A percentile compares a stretch with the other conserved stretches of the same genome.
These are phyloP conservation scores for Pythium aristosporum DNA, from an alignment of 352 stramenopile species.

Conservation along the genomic window DNA sequence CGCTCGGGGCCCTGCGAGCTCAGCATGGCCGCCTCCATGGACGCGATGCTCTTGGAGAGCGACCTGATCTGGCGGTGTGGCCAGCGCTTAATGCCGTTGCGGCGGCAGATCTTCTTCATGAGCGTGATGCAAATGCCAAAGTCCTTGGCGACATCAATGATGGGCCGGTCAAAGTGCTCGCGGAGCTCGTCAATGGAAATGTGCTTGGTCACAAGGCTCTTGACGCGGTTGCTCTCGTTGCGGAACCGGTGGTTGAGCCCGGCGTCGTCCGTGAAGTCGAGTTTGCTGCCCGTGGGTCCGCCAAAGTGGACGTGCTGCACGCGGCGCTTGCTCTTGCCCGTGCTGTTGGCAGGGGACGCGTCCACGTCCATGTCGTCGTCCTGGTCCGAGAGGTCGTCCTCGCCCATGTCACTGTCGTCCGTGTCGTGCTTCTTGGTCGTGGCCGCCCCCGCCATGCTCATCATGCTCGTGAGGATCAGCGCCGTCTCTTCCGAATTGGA, in stretches of 20 bases:
- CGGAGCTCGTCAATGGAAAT: constrained; percentile 87
- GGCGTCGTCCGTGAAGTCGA: constrained; percentile 73
- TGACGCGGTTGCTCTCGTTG: constrained; percentile 86
- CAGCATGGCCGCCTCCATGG: constrained; percentile 87
- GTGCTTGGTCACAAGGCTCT: constrained; percentile 86
- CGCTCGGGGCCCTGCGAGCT: constrained; percentile 73
- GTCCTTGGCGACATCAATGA: constrained; percentile 88
- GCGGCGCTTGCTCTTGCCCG: constrained; percentile 37
- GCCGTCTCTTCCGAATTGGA: constrained; percentile 84
- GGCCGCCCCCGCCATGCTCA: constrained; percentile 45
- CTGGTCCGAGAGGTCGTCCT: constrained; percentile 31
- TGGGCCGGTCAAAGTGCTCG: constrained; percentile 82
- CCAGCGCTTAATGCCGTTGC: constrained; percentile 73
- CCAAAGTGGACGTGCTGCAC: constrained; percentile 79
- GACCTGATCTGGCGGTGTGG: constrained; percentile 73
- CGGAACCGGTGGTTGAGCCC: constrained; percentile 76
- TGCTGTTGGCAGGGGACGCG: constrained; percentile 32
- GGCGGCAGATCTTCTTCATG: constrained; percentile 82
- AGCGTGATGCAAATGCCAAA: constrained; percentile 91
- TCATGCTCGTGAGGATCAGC: constrained; percentile 85
- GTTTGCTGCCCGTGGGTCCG: constrained; percentile 62
- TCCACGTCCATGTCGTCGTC: constrained; percentile 56
- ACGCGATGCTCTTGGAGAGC: constrained; percentile 85
- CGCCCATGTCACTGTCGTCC: constrained; percentile 37
- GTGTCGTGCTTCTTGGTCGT: constrained; percentile 26